Evolutionary conservation across 2,329 filamentous ascomycete genomes (phyloP).

Genomic region (Fusarium austroafricanum): DNA sequence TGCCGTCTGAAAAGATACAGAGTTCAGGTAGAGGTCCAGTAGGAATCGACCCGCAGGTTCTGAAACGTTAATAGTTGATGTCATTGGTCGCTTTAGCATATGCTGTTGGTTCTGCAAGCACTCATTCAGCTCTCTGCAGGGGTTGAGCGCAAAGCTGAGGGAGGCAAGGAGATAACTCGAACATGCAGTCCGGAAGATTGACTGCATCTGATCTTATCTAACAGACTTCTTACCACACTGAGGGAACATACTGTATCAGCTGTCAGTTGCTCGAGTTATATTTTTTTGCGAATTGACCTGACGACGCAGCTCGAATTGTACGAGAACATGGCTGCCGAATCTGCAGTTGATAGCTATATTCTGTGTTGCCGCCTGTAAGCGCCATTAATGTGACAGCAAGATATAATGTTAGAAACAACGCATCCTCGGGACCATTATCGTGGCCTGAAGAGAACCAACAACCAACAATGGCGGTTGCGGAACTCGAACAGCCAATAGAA

Average conservation of each 20-base stretch:
- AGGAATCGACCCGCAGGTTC: constrained; percentile 9
- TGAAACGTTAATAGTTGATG: constrained; percentile 3
- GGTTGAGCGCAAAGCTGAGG: background rate
- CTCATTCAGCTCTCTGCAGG: constrained; percentile 33
- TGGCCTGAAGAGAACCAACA: constrained; percentile 21
- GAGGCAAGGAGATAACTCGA: background rate
- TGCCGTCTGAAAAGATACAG: background rate
- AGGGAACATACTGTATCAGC: background rate
- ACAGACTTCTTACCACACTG: background rate
- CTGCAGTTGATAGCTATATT: background rate
- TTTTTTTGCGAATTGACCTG: background rate
- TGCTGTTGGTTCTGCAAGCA: constrained; percentile 39
- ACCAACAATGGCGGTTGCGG: constrained; percentile 4
- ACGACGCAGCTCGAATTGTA: background rate
- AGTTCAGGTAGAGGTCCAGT: background rate
- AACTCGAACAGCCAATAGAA: background rate
- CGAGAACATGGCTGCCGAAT: background rate
- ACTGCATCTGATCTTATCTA: background rate
- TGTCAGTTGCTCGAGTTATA: background rate
- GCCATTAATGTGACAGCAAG: background rate
- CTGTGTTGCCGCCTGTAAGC: background rate
- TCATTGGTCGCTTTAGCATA: constrained; percentile 54
- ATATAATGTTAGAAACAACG: background rate
- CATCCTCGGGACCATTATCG: background rate
- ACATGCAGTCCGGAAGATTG: background rate